These are phyloP conservation scores for Xylaria sp. DNA, from an alignment of 2,329 filamentous ascomycete genomes.

Conservation along the genomic window DNA sequence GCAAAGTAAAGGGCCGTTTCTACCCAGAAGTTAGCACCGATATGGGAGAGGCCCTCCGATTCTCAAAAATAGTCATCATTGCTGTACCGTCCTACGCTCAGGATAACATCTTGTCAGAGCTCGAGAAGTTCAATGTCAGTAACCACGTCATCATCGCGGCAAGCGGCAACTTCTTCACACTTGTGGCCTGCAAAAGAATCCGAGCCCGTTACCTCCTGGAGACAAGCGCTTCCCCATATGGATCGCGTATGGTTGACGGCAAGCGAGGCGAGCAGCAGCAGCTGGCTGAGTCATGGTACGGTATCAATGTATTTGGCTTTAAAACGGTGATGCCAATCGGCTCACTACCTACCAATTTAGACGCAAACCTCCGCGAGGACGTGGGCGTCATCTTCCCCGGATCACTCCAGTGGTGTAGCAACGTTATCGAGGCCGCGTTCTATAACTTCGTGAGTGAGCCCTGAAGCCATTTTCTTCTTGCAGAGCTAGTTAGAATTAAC, in stretches of 20 bases:
- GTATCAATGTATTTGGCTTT: constrained; percentile 30
- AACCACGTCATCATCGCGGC: constrained; percentile 30
- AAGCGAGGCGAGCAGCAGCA: constrained; percentile 7
- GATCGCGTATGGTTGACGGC: constrained; percentile 29
- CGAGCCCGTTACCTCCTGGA: constrained; percentile 32
- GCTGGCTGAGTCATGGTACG: constrained; percentile 12
- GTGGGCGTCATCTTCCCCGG: constrained; percentile 28
- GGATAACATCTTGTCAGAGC: constrained; percentile 27
- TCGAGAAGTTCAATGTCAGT: constrained; percentile 26
- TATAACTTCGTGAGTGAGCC: constrained; percentile 26
- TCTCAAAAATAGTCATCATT: constrained; percentile 29
- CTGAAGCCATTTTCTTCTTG: neutral
- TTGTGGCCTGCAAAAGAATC: constrained; percentile 27
- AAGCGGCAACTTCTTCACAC: constrained; percentile 35
- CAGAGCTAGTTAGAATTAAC: neutral
- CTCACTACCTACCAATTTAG: constrained; percentile 27
- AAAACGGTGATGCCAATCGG: constrained; percentile 33
- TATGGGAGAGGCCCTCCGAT: constrained; percentile 30
- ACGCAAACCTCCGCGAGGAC: constrained; percentile 9
- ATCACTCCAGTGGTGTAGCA: constrained; percentile 33
- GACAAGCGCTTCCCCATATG: constrained; percentile 32
- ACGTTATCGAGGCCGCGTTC: constrained; percentile 32
- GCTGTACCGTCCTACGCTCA: constrained; percentile 34
- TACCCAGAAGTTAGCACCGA: constrained; percentile 25
- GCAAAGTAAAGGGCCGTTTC: constrained; percentile 28